phyloP scores from a whole-genome alignment of 192 early-diverging fungal species.

The Spinellus fusiger region DNA sequence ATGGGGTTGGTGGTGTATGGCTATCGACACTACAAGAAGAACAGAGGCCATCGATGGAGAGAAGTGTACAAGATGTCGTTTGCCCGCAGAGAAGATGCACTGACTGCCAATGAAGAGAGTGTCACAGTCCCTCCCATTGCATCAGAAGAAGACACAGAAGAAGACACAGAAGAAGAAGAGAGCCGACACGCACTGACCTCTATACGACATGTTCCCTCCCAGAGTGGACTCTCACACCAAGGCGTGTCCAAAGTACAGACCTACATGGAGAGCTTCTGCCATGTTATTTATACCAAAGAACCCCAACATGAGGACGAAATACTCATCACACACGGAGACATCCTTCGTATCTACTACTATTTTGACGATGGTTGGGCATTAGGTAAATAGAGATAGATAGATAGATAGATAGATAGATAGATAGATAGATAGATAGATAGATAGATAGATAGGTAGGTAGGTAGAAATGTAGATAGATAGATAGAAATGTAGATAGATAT shows the following conservation, averaged over 20 bases:
- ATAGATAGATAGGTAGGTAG: not conserved
- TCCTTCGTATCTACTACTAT: slow-evolving; percentile 17
- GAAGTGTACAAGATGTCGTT: not conserved
- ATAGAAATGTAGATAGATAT: not conserved
- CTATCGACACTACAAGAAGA: not conserved
- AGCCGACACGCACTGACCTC: too few relatives aligned
- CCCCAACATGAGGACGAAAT: slow-evolving; percentile 18
- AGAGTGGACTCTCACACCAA: too few relatives aligned
- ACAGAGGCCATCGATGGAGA: not conserved
- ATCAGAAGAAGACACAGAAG: not conserved
- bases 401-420: not conserved
- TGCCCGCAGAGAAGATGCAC: not conserved
- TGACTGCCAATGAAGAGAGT: not conserved
- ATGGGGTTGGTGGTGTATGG: not conserved
- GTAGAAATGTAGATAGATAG: not conserved
- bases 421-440: not conserved
- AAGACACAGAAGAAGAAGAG: not conserved
- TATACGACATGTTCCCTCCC: too few relatives aligned
- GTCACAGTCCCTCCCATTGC: not conserved
- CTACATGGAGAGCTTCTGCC: slow-evolving; percentile 8
- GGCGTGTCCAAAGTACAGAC: slow-evolving; percentile 1
- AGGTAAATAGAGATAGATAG: slow-evolving; percentile 7
- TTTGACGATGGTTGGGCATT: slow-evolving; percentile 29
- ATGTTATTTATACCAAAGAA: slow-evolving; percentile 7
- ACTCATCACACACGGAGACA: slow-evolving; percentile 13